phyloP scores from a whole-genome alignment of 2,329 filamentous ascomycete species.

The Penicillium brevicompactum region DNA sequence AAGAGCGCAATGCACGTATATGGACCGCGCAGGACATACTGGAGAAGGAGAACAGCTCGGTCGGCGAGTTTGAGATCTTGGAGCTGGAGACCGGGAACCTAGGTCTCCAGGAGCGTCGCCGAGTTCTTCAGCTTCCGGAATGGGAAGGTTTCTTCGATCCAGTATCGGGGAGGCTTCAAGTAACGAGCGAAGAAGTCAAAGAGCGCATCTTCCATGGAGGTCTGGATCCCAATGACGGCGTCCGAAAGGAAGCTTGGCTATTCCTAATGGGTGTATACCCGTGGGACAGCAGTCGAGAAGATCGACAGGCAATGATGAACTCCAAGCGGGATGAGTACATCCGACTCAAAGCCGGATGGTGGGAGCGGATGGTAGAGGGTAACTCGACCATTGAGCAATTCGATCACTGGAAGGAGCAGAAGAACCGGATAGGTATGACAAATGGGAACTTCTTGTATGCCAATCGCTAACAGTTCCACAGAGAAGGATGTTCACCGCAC shows the following conservation, averaged over 20 bases:
- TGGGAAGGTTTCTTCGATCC: slow-evolving; percentile 91
- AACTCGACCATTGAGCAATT: slow-evolving; percentile 77
- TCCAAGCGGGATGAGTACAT: slow-evolving; percentile 92
- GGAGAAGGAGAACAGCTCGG: slow-evolving; percentile 90
- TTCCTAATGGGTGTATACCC: slow-evolving; percentile 90
- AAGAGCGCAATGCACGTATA: slow-evolving; percentile 79
- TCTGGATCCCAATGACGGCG: slow-evolving; percentile 82
- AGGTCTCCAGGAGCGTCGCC: slow-evolving; percentile 74
- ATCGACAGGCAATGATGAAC: slow-evolving; percentile 79
- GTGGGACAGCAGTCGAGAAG: slow-evolving; percentile 87
- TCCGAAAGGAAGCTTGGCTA: slow-evolving; percentile 94
- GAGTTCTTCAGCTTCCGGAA: slow-evolving; percentile 76
- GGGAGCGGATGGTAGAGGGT: slow-evolving; percentile 87
- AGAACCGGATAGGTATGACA: slow-evolving; percentile 82
- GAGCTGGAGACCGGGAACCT: slow-evolving; percentile 74
- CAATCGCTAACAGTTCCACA: slow-evolving; percentile 52
- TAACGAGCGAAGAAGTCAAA: slow-evolving; percentile 91
- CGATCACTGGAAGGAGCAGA: slow-evolving; percentile 97
- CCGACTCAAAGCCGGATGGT: slow-evolving; percentile 91
- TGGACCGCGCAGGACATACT: slow-evolving; percentile 93
- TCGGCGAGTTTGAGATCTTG: slow-evolving; percentile 93
- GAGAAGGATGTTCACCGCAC: slow-evolving; percentile 99
- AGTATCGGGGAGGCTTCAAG: slow-evolving; percentile 69
- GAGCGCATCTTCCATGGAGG: slow-evolving; percentile 97
- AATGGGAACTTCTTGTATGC: background rate